Percentiles rank a stretch among this genome's conserved stretches.
phyloP scores from a whole-genome alignment of 495 filamentous ascomycete genomes.

The Penicillium riverlandense region DNA sequence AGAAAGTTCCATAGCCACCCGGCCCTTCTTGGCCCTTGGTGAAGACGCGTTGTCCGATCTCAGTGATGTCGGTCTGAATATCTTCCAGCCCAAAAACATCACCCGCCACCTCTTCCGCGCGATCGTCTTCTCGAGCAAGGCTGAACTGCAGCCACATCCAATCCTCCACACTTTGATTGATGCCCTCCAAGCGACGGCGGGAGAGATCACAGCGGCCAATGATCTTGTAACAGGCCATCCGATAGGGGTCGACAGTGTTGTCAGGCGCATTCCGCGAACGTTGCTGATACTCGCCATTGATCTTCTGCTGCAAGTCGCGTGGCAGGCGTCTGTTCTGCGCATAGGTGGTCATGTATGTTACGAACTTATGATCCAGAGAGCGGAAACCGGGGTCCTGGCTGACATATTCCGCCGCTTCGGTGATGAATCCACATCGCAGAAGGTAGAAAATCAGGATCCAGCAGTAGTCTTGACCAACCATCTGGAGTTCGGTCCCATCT shows the following conservation, averaged over 20 bases:
- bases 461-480: constrained; percentile 67
- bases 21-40: constrained; percentile 60
- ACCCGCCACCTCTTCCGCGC: constrained; percentile 72
- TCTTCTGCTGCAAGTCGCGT: constrained; percentile 71
- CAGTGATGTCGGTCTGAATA: constrained; percentile 71
- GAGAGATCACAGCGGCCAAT: constrained; percentile 88
- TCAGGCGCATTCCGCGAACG: constrained; percentile 76
- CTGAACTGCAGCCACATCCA: constrained; percentile 97
- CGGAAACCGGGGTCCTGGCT: constrained; percentile 73
- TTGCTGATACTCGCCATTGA: constrained; percentile 83
- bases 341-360: constrained; percentile 80
- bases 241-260: constrained; percentile 85
- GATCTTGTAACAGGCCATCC: constrained; percentile 96
- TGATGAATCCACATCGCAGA: constrained; percentile 75
- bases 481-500: constrained; percentile 66
- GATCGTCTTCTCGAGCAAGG: constrained; percentile 80
- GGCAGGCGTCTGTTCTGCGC: constrained; percentile 62
- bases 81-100: constrained; percentile 86
- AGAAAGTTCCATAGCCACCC: constrained; percentile 80
- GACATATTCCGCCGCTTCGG: constrained; percentile 82
- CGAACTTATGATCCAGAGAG: constrained; percentile 83
- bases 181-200: constrained; percentile 69
- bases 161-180: constrained; percentile 79
- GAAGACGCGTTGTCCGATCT: constrained; percentile 88
- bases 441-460: constrained; percentile 94